phyloP scores from a whole-genome alignment of 2,329 filamentous ascomycete species.

The Didymella glomerata region DNA sequence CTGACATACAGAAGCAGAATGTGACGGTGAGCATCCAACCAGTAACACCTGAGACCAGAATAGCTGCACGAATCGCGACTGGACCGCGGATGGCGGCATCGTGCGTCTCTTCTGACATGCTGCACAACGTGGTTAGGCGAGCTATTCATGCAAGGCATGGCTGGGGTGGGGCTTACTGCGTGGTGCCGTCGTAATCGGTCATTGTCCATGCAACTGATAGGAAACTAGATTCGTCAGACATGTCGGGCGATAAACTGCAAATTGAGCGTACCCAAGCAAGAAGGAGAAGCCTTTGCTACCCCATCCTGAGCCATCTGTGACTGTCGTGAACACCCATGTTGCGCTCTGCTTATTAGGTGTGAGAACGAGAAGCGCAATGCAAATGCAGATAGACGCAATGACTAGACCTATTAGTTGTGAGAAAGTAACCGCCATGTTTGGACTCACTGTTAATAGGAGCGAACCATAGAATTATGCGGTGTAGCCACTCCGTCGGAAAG shows the following conservation, averaged over 20 bases:
- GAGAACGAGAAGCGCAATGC: slow-evolving; percentile 64
- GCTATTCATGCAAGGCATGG: slow-evolving; percentile 27
- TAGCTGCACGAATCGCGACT: slow-evolving; percentile 65
- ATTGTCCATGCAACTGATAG: slow-evolving; percentile 69
- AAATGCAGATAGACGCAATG: slow-evolving; percentile 67
- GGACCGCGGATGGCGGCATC: slow-evolving; percentile 69
- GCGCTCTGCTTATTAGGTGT: slow-evolving; percentile 67
- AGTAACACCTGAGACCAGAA: slow-evolving; percentile 66
- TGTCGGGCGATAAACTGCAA: background rate
- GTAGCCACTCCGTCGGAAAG: slow-evolving; percentile 66
- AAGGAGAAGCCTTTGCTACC: slow-evolving; percentile 69
- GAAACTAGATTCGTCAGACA: slow-evolving; percentile 52
- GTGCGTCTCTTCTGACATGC: slow-evolving; percentile 73
- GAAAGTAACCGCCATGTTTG: background rate
- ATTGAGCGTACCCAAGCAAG: slow-evolving; percentile 61
- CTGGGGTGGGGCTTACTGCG: slow-evolving; percentile 59
- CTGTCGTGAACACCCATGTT: slow-evolving; percentile 67
- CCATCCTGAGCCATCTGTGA: slow-evolving; percentile 71
- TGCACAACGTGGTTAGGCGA: slow-evolving; percentile 43
- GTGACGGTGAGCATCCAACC: slow-evolving; percentile 71
- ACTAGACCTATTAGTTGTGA: slow-evolving; percentile 46
- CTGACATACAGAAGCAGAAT: slow-evolving; percentile 69
- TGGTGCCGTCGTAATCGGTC: slow-evolving; percentile 74
- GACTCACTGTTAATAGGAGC: slow-evolving; percentile 68
- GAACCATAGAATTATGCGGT: slow-evolving; percentile 70